Conservation (phyloP, 2,329 filamentous ascomycete species). For the Aureobasidium vineae region DNA sequence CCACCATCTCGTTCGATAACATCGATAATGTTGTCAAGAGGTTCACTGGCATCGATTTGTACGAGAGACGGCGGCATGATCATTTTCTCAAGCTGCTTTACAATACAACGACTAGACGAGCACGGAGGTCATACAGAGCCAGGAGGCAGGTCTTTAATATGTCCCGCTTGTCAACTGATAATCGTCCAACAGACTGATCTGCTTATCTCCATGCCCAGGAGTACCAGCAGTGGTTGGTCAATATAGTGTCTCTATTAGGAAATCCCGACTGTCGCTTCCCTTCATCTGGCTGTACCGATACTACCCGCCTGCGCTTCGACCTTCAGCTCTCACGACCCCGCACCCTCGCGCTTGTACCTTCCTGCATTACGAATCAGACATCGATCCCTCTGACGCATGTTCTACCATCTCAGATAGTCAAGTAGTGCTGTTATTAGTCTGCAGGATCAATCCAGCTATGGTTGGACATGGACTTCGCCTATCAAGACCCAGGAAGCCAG, state of each 20-base stretch:
- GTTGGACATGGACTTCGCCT: not conserved
- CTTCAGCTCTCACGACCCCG: not conserved
- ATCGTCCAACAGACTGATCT: not conserved
- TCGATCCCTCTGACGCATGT: not conserved
- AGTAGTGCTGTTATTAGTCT: not conserved
- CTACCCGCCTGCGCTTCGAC: not conserved
- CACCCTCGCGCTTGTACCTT: slow-evolving; percentile 6
- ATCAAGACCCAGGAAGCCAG: not conserved
- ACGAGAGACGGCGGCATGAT: slow-evolving; percentile 2
- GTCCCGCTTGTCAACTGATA: not conserved
- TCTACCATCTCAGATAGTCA: not conserved
- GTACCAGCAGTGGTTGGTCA: not conserved
- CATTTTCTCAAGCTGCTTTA: not conserved
- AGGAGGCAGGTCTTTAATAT: not conserved
- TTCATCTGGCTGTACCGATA: not conserved
- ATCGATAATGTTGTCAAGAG: not conserved
- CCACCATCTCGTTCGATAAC: slow-evolving; percentile 3
- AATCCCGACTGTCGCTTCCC: not conserved
- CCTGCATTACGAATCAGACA: not conserved
- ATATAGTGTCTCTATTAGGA: not conserved
- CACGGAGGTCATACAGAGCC: not conserved
- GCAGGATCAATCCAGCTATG: not conserved
- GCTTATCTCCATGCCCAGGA: not conserved
- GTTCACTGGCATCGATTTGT: not conserved
- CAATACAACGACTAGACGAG: not conserved